These are phyloP conservation scores for Sclerotinia subarctica DNA, from an alignment of 2,329 filamentous ascomycete genomes.

Conservation along the genomic window DNA sequence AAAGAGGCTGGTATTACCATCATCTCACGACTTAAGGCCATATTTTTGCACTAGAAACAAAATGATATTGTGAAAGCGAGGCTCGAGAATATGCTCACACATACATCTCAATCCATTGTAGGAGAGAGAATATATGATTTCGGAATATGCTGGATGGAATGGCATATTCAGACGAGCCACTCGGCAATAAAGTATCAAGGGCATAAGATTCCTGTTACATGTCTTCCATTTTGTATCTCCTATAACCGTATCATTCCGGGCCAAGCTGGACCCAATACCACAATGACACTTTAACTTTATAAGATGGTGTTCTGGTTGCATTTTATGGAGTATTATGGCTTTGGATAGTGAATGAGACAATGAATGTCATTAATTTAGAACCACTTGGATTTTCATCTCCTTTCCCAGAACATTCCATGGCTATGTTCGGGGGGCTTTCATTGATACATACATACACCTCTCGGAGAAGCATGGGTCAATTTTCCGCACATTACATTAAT, in stretches of 20 bases:
- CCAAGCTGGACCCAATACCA: background rate
- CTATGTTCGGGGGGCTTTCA: background rate
- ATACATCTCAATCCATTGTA: background rate
- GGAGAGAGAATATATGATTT: background rate
- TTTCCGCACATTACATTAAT: background rate
- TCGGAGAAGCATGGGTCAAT: background rate
- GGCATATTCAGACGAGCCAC: background rate
- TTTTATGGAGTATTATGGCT: background rate
- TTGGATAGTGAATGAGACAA: background rate
- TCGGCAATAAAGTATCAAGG: background rate
- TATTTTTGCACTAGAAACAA: background rate
- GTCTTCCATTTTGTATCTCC: background rate
- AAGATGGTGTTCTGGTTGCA: background rate
- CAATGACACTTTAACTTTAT: background rate
- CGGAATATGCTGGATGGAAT: background rate
- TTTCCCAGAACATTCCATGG: background rate
- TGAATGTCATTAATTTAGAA: background rate
- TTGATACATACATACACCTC: no score
- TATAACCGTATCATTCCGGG: background rate
- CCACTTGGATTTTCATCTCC: background rate
- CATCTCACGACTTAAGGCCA: background rate
- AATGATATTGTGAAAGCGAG: background rate
- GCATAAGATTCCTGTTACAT: background rate
- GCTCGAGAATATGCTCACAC: no score
- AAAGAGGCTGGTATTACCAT: background rate